Evolutionary conservation across 208 protist species (phyloP).

Genomic region (Spironucleus salmonicida): DNA sequence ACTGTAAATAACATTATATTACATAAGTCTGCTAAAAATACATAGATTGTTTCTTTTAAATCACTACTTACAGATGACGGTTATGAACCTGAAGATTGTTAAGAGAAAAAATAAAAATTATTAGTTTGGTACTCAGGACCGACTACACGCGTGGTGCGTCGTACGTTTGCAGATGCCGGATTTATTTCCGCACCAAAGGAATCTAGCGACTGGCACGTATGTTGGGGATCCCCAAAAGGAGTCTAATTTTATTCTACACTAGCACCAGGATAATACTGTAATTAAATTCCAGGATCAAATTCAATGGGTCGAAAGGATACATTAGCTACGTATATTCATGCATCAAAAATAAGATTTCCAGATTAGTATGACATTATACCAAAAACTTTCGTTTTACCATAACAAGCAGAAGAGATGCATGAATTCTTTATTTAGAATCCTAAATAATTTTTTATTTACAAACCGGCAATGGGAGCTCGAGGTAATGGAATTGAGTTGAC

Average conservation of each 20-base stretch:
- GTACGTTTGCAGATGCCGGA: slow-evolving; percentile 22
- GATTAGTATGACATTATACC: slow-evolving; percentile 2
- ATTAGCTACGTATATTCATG: not conserved
- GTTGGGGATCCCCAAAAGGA: slow-evolving; percentile 22
- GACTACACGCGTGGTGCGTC: not conserved
- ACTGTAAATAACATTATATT: no score
- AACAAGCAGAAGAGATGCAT: not conserved
- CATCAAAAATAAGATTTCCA: not conserved
- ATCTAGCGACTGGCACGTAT: not conserved
- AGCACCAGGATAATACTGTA: not conserved
- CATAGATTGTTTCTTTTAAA: no score
- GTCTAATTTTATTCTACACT: slow-evolving; percentile 1
- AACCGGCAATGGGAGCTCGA: slow-evolving; percentile 19
- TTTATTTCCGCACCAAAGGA: not conserved
- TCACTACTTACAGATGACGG: no score
- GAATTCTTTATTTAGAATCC: slow-evolving; percentile 1
- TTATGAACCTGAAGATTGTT: no score
- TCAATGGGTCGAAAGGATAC: slow-evolving; percentile 27
- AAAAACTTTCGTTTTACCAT: not conserved
- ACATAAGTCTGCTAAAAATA: no score
- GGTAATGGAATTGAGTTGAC: slow-evolving; percentile 11
- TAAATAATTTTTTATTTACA: slow-evolving; percentile 10
- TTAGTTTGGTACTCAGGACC: slow-evolving; percentile 9
- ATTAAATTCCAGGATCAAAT: slow-evolving; percentile 26
- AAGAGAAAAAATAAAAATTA: no score